Evolutionary conservation across 371 early-diverging fungal genomes (phyloP), one percentile per base, ranked within the genome.

Genomic region (Dinochytrium kinnereticum): DNA sequence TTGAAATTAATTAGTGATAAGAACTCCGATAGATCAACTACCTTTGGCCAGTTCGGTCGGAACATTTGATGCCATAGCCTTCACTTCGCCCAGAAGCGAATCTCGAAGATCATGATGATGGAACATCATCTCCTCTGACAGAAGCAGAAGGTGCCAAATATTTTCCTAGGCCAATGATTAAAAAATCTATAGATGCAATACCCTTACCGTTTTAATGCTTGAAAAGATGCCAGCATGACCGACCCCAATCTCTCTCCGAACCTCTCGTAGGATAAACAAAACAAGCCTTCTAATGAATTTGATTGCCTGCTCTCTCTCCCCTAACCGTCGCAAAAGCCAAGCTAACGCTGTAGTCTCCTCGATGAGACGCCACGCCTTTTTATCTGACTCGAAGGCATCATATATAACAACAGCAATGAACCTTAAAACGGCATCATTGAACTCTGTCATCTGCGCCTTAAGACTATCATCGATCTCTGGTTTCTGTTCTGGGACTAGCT

Each of bases 101-200:
- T 78, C 79, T 30, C 59, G 69, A 37, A 81, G 44, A 59, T 79
- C 81, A 2, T 74, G 76, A 68, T 80, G 74, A 70, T 77, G 64
- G 74, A 84, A 84, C 75, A 84, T 71, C 39, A 78, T 64, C 73
- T 84, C 84, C 51, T 84, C 84, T 21, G 68, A 40, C 38, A 84
- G 59, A 0, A 75, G 51, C 28, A 84, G 28, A 3, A 76, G 19
- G 64, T 84, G 78, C 68, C 61, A 74, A 17, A 79, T 65, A 57
- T 84, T 84, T 69, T 80, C 84, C 82, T 79, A 53, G n/a, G n/a
- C n/a, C 50, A 0, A 66, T 34, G 55, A 31, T 44, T 50, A 34
- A 37, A 64, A 31, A 26, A 37, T 70, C 26, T 5, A n/a, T 7
- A 61, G 7, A 3, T 13, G 36, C 7, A 34, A 53, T n/a, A 17